phyloP scores from a whole-genome alignment of 1,139 yeast genomes.

The Pneumocystis sp. region DNA sequence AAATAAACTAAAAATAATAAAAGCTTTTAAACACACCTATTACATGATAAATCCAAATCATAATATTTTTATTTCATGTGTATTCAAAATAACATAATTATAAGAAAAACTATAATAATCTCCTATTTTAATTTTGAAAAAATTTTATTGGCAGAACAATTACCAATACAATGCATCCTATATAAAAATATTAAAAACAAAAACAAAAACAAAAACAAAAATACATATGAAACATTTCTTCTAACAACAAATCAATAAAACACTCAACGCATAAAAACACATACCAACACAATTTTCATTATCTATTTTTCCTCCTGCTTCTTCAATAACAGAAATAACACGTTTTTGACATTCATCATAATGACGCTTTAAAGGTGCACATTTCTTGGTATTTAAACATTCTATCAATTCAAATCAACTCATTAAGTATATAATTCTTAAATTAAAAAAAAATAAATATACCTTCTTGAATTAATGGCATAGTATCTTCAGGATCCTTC shows the following conservation, averaged over 20 bases:
- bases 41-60: not conserved
- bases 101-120: not conserved
- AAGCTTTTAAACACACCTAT: not conserved
- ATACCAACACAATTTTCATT: not conserved
- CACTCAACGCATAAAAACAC: not conserved
- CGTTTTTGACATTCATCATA: conserved; percentile 90
- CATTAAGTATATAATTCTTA: not conserved
- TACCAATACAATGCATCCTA: not conserved
- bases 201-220: not conserved
- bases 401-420: conserved; percentile 13
- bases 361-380: conserved; percentile 71
- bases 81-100: not conserved
- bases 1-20: not conserved
- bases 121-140: not conserved
- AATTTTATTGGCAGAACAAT: not conserved
- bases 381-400: conserved; percentile 41
- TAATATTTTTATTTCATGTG: not conserved
- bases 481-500: not conserved
- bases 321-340: conserved; percentile 75
- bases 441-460: not conserved
- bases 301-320: conserved; percentile 19
- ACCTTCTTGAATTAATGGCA: not conserved
- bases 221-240: not conserved
- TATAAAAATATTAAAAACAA: not conserved
- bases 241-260: not conserved